Base-by-base conservation (phyloP, 2,329 filamentous ascomycete genomes). In the Venturia asperata region DNA sequence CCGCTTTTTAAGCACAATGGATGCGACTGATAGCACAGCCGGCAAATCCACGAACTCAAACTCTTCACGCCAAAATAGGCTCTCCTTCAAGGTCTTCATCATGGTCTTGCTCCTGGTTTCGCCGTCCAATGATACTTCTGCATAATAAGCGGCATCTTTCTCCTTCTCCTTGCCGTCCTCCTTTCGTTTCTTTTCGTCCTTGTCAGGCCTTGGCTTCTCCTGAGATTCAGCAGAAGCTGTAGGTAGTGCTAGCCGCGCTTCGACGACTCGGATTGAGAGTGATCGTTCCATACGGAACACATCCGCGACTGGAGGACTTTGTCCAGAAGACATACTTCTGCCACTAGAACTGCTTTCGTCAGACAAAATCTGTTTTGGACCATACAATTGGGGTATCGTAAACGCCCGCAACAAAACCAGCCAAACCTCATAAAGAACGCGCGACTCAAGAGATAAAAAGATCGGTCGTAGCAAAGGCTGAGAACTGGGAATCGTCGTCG, bases 341-440 rank as follows among this genome's bases (percentile, higher is more conserved):
- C 11, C 30, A n/a, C 24, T 43, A 2, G 17, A 55, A 34, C 64
- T 61, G 15, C 37, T 34, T 34, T 77, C 74, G 34, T 74, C 75
- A 75, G 72, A 68, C 77, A 80, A 85, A 73, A 65, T 72, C 67
- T 79, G 77, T 67, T 83, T 82, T n/a, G 84, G 83, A 1, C 87
- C 90, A 73, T 96, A 97, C 15, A 97, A 82, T 70, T 97, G 92
- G 0, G 94, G 93, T 58, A 96, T 87, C 0, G 93, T 91, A 74
- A 97, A 97, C 0, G 93, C 92, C 68, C 93, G 86, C 39, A 99
- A 76, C 11, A 99, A 80, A 7, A 96, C 92, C 71, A 96, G 93
- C 94, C 94, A 99, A 15, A 97, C 94, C 74, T 99, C 94, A 71
- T 95, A 96, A n/a, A 96, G 81, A 7, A 96, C 86, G 52, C 92